Conservation (phyloP, 768 basidiomycete genomes). For the Tubosaeta sp. region DNA sequence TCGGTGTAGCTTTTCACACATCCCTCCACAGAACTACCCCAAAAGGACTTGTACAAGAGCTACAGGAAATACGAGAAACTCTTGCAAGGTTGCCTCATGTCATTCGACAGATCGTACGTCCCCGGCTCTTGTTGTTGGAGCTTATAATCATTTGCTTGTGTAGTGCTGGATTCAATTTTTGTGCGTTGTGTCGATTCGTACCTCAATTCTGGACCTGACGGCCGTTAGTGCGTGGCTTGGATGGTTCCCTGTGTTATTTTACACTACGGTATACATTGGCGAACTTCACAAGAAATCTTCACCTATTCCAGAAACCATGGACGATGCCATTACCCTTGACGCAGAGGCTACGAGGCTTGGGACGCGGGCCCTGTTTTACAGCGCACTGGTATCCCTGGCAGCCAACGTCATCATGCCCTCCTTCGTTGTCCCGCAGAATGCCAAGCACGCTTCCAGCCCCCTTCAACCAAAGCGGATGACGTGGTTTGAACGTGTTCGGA, state of each 20-base stretch:
- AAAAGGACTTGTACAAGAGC: constrained; percentile 38
- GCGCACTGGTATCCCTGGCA: constrained; percentile 62
- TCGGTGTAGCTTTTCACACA: constrained; percentile 1
- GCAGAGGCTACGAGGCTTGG: constrained; percentile 79
- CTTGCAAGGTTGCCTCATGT: constrained; percentile 63
- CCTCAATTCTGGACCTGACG: constrained; percentile 1
- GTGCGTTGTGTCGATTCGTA: constrained; percentile 37
- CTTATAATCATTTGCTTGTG: constrained; percentile 5
- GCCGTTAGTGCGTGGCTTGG: constrained; percentile 69
- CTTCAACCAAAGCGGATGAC: constrained; percentile 15
- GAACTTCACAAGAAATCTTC: constrained; percentile 70
- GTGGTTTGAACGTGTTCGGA: constrained; percentile 43
- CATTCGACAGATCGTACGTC: constrained; percentile 77
- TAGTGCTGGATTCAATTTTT: constrained; percentile 81
- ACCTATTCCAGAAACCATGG: constrained; percentile 26
- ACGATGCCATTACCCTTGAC: constrained; percentile 40
- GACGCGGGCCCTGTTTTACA: constrained; percentile 77
- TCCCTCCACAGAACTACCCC: constrained; percentile 8
- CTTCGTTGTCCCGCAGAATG: constrained; percentile 39
- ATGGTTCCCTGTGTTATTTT: constrained; percentile 93
- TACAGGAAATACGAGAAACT: constrained; percentile 69
- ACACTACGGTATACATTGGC: constrained; percentile 81
- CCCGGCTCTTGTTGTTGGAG: constrained; percentile 1
- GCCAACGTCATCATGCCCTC: constrained; percentile 70
- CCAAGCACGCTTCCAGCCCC: constrained; percentile 10